Evolutionary conservation across 108 stramenopile genomes (phyloP).

Genomic region (Aurantiochytrium sp.): DNA sequence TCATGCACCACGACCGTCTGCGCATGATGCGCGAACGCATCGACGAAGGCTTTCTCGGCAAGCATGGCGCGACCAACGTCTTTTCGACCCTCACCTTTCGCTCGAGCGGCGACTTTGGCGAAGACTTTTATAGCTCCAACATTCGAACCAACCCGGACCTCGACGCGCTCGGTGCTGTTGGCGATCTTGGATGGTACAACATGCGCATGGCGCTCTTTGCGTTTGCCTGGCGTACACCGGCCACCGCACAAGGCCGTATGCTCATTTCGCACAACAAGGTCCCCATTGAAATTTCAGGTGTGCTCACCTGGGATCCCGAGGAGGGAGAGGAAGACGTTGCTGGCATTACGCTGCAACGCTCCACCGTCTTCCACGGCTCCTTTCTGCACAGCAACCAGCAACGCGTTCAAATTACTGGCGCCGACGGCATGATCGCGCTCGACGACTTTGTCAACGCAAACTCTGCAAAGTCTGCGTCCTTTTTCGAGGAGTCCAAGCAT

Average conservation of each 20-base stretch:
- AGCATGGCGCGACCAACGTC: neutral
- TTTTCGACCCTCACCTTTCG: neutral
- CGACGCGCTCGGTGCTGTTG: constrained; percentile 23
- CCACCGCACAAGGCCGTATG: neutral
- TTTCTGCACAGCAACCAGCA: neutral
- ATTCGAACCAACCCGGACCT: constrained; percentile 8
- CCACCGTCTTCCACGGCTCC: neutral
- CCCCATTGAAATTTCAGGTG: neutral
- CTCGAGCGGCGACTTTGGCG: neutral
- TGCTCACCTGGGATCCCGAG: neutral
- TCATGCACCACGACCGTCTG: constrained; percentile 29
- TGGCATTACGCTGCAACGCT: neutral
- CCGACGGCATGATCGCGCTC: neutral
- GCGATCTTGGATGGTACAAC: constrained; percentile 28
- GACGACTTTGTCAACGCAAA: constrained; percentile 20
- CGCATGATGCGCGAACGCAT: neutral
- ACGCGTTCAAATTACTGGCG: neutral
- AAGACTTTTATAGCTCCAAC: neutral
- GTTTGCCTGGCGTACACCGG: neutral
- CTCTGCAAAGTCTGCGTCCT: neutral
- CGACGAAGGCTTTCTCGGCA: neutral
- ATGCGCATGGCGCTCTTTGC: constrained; percentile 2
- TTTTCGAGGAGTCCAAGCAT: neutral
- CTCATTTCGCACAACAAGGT: neutral
- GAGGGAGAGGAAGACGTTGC: neutral